Percentiles rank a stretch among this genome's conserved stretches.
Conservation (phyloP, 176 grass and related monocot species). For the Lolium multiflorum region DNA sequence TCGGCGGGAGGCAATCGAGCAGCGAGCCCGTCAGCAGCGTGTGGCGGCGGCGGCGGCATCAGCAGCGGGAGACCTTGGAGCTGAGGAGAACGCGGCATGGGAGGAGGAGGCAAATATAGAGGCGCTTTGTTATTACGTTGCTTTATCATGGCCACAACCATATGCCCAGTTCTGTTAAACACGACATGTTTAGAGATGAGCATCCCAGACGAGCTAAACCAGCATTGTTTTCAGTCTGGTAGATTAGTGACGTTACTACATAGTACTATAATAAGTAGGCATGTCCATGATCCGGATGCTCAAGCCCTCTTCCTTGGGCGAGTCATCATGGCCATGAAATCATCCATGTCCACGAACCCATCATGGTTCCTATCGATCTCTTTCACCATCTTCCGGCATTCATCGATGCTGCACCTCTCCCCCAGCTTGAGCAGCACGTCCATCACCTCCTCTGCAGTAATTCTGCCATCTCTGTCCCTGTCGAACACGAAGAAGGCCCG, state of each 20-base stretch:
- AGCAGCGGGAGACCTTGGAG: no score
- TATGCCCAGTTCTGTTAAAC: no score
- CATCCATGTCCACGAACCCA: slow-evolving; percentile 74
- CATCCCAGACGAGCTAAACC: not conserved
- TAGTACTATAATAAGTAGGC: not conserved
- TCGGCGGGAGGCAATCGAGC: no score
- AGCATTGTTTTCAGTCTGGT: not conserved
- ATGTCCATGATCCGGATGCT: slow-evolving; percentile 12
- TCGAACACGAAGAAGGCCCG: slow-evolving; percentile 74
- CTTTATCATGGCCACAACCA: no score
- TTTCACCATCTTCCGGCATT: slow-evolving; percentile 68
- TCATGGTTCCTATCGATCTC: slow-evolving; percentile 56
- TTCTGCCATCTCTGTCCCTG: slow-evolving; percentile 54
- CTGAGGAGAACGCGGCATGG: no score
- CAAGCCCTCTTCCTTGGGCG: slow-evolving; percentile 56
- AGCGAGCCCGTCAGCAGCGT: no score
- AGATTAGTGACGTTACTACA: not conserved
- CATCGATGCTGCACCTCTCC: slow-evolving; percentile 49
- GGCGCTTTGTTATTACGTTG: no score
- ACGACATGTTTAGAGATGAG: not conserved
- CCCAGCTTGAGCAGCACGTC: slow-evolving; percentile 55
- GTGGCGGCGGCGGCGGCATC: no score
- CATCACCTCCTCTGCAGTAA: slow-evolving; percentile 67
- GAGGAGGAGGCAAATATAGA: no score
- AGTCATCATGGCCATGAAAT: slow-evolving; percentile 92